These are phyloP conservation scores for Malassezia brasiliensis DNA, from an alignment of 1,284 basidiomycete species.

Conservation along the genomic window DNA sequence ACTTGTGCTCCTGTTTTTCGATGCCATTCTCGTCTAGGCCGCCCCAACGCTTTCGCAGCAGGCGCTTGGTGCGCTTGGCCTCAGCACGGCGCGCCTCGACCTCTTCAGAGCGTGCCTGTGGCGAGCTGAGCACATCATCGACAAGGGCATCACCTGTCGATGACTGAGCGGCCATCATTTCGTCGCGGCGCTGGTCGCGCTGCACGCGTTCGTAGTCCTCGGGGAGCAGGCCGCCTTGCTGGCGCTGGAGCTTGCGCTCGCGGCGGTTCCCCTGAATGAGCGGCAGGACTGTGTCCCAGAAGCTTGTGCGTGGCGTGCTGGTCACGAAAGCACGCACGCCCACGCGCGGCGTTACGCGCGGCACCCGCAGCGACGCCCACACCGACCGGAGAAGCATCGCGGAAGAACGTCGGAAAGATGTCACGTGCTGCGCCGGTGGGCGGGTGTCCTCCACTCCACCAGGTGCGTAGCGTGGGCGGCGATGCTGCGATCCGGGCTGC, in stretches of 20 bases:
- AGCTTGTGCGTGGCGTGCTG: background rate
- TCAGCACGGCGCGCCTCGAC: slow-evolving; percentile 21
- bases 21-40: slow-evolving; percentile 24
- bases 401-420: background rate
- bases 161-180: slow-evolving; percentile 29
- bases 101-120: slow-evolving; percentile 21
- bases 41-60: slow-evolving; percentile 36
- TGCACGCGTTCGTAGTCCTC: slow-evolving; percentile 26
- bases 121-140: slow-evolving; percentile 28
- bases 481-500: background rate
- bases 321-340: background rate
- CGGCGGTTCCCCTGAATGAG: slow-evolving; percentile 19
- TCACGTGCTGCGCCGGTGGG: background rate
- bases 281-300: slow-evolving; percentile 17
- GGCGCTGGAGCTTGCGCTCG: slow-evolving; percentile 18
- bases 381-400: slow-evolving; percentile 9
- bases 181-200: slow-evolving; percentile 25
- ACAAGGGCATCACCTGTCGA: slow-evolving; percentile 36
- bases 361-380: slow-evolving; percentile 8
- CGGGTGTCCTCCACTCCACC: background rate
- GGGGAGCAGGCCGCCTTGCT: slow-evolving; percentile 33
- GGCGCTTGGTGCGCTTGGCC: slow-evolving; percentile 24
- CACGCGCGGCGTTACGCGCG: background rate
- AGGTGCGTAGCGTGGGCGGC: background rate
- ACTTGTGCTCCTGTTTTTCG: slow-evolving; percentile 62